phyloP scores from a whole-genome alignment of 352 stramenopile genomes.

The Phytophthora multivora region DNA sequence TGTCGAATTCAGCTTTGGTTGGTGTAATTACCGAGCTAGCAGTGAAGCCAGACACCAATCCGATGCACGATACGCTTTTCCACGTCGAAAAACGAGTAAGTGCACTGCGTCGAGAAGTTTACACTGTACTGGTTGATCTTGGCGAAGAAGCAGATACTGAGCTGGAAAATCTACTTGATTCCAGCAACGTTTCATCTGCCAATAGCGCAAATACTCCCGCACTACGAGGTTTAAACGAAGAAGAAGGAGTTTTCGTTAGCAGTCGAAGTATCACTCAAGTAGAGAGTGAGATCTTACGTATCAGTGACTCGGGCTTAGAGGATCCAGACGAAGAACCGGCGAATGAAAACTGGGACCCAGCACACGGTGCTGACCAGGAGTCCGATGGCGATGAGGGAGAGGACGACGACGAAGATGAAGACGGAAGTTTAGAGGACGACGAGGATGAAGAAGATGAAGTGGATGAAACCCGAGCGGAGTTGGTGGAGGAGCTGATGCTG shows the following conservation, averaged over 20 bases:
- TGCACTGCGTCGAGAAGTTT: constrained; percentile 52
- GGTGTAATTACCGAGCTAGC: constrained; percentile 16
- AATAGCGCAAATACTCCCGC: not conserved
- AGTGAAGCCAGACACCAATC: constrained; percentile 23
- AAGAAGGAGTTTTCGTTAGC: not conserved
- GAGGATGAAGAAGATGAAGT: constrained; percentile 52
- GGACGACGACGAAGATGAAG: constrained; percentile 54
- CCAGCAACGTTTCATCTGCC: not conserved
- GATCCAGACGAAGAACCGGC: constrained; percentile 8
- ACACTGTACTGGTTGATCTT: constrained; percentile 43
- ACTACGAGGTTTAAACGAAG: not conserved
- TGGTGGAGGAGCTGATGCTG: constrained; percentile 92
- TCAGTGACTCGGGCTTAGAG: not conserved
- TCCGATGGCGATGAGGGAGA: constrained; percentile 30
- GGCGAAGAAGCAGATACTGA: constrained; percentile 37
- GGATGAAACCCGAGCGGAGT: constrained; percentile 63
- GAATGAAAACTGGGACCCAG: constrained; percentile 21
- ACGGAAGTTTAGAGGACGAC: constrained; percentile 44
- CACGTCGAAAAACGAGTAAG: constrained; percentile 46
- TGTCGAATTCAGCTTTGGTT: constrained; percentile 18
- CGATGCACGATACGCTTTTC: constrained; percentile 35
- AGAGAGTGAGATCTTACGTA: not conserved
- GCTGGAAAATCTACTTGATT: constrained; percentile 15
- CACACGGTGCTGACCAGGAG: constrained; percentile 10
- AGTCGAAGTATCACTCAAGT: constrained; percentile 4